Percentiles rank a stretch among this genome's conserved stretches.
Evolutionary conservation across 1,284 basidiomycete species (phyloP).

Genomic region (Hymenochaete sp.): DNA sequence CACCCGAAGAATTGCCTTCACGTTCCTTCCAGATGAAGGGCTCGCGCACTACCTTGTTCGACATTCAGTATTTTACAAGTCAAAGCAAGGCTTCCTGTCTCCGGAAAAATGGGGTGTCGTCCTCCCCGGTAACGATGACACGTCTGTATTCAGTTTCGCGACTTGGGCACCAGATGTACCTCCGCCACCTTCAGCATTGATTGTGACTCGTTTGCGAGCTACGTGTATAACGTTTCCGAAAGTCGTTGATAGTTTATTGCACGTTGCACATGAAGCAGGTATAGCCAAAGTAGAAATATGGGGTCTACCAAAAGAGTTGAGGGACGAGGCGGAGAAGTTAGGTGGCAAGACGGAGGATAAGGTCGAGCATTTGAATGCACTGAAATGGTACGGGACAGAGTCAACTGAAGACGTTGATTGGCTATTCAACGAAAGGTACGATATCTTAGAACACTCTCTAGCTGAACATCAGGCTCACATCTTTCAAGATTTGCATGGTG

Average conservation of each 20-base stretch:
- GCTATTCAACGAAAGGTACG: constrained; percentile 41
- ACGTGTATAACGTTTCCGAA: constrained; percentile 29
- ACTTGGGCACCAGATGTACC: constrained; percentile 46
- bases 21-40: constrained; percentile 15
- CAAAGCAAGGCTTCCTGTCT: constrained; percentile 24
- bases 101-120: constrained; percentile 10
- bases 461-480: not conserved
- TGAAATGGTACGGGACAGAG: constrained; percentile 50
- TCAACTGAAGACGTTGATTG: constrained; percentile 35
- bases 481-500: constrained; percentile 13
- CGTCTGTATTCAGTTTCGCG: constrained; percentile 29
- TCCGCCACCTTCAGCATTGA: constrained; percentile 31
- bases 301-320: constrained; percentile 37
- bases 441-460: not conserved
- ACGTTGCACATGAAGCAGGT: constrained; percentile 34
- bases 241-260: not conserved
- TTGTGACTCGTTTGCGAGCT: constrained; percentile 43
- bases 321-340: constrained; percentile 25
- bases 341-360: constrained; percentile 35
- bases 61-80: constrained; percentile 27
- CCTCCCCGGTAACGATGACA: not conserved
- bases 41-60: constrained; percentile 15
- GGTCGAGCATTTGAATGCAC: constrained; percentile 41
- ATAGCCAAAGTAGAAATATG: constrained; percentile 45
- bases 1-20: constrained; percentile 4